These are phyloP conservation scores for Lanzia echinophila DNA, from an alignment of 2,329 filamentous ascomycete genomes.

Conservation along the genomic window DNA sequence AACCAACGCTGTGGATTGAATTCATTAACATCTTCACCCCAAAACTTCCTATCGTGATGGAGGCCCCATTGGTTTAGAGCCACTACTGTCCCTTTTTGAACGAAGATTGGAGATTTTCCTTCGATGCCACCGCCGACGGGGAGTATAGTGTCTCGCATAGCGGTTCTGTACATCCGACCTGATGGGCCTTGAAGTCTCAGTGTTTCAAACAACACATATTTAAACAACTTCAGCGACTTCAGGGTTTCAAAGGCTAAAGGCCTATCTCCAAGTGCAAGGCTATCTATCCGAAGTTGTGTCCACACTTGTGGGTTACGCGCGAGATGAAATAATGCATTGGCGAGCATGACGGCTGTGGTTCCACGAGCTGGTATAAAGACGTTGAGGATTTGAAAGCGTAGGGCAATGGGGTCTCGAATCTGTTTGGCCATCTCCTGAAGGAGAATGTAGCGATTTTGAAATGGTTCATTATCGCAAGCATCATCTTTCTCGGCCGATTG, in stretches of 20 bases:
- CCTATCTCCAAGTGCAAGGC: background rate
- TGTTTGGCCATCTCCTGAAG: constrained; percentile 9
- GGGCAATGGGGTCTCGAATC: constrained; percentile 5
- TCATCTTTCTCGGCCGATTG: background rate
- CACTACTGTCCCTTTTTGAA: constrained; percentile 20
- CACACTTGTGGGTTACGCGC: background rate
- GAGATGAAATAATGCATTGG: constrained; percentile 4
- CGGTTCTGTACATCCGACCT: constrained; percentile 15
- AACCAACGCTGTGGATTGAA: constrained; percentile 31
- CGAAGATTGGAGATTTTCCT: constrained; percentile 22
- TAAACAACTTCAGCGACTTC: background rate
- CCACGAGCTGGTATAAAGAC: constrained; percentile 6
- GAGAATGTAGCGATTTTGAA: constrained; percentile 2
- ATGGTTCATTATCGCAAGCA: background rate
- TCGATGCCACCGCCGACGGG: constrained; percentile 28
- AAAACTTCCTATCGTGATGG: constrained; percentile 29
- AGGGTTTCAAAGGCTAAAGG: constrained; percentile 1
- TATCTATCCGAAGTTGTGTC: constrained; percentile 1
- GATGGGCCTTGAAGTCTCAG: background rate
- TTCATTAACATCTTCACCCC: constrained; percentile 29
- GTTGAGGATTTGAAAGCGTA: constrained; percentile 6
- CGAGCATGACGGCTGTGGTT: background rate
- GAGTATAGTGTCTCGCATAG: constrained; percentile 35
- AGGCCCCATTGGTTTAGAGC: constrained; percentile 20
- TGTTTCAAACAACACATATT: background rate